Evolutionary conservation across 2,329 filamentous ascomycete genomes (phyloP), one percentile per base, ranked within the genome.

Genomic region (Aureobasidium pullulans): DNA sequence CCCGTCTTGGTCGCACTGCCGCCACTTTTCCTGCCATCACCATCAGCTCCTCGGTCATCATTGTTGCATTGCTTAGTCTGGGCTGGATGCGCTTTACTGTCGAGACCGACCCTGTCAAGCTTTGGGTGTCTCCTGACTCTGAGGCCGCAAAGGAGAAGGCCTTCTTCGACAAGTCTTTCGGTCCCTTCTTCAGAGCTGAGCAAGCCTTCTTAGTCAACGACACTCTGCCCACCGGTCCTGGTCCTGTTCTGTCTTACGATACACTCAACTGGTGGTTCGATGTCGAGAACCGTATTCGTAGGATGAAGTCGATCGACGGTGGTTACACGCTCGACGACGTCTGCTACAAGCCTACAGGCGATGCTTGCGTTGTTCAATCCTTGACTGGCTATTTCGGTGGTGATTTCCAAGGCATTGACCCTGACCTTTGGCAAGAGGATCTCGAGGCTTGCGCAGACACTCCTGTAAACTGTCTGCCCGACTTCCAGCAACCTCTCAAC

Each of bases 91-190:
- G 84, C 46, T 99, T 99, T 68, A 81, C 89, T n/a, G 80, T 99
- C 37, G 94, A 97, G 72, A 89, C 81, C 23, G 88, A 97, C 63
- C 94, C 94, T 6, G 94, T 95, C 10, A 85, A 89, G 49, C 78
- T 99, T 8, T 99, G 94, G 94, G 94, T 99, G n/a, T 92, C 93
- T 67, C 94, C 94, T 7, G 88, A 88, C 8, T 97, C 94, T 4
- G 84, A 86, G 50, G 93, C 95, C 19, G 94, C 94, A 0, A 83
- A 90, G 70, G 93, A 99, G 71, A 99, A 99, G 76, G 82, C 82
- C 1, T 99, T 95, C 70, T 99, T 97, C 64, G 95, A 99, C 70
- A 72, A 83, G 37, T 91, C 90, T 66, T 99, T 99, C 70, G 95
- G 94, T 0, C 91, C 93, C 0, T 99, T 99, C 69, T 99, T 94